A percentile compares a stretch with the other conserved stretches of the same genome.
Evolutionary conservation across 1,139 yeast genomes (phyloP).

Genomic region (Maudiozyma humilis): DNA sequence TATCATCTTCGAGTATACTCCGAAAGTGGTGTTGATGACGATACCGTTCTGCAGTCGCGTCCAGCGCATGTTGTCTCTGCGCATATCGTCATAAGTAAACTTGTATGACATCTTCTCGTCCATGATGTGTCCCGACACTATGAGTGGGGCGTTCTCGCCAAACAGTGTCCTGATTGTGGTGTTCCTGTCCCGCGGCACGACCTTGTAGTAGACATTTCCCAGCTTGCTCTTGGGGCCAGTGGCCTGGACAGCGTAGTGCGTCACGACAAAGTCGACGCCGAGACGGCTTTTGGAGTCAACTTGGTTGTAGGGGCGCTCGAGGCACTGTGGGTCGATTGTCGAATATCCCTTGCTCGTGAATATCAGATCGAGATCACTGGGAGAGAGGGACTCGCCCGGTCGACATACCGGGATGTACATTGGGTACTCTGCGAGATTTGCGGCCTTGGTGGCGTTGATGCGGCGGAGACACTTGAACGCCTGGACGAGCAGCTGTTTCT

Average conservation of each 20-base stretch:
- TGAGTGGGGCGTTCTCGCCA: conserved; percentile 1
- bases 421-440: conserved; percentile 16
- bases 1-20: conserved; percentile 6
- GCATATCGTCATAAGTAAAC: background rate
- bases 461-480: conserved; percentile 9
- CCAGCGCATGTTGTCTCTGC: conserved; percentile 1
- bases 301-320: background rate
- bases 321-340: conserved; percentile 6
- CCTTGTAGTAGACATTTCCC: conserved; percentile 9
- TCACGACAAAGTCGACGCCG: background rate
- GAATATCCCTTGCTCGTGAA: conserved; percentile 11
- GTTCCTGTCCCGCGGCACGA: conserved; percentile 8
- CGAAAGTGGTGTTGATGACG: conserved; percentile 9
- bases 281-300: background rate
- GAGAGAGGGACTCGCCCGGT: conserved; percentile 9
- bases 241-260: background rate
- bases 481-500: conserved; percentile 10
- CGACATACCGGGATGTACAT: conserved; percentile 15
- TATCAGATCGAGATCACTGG: conserved; percentile 11
- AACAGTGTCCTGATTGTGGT: conserved; percentile 9
- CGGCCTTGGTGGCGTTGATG: conserved; percentile 4
- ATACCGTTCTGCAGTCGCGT: conserved; percentile 3
- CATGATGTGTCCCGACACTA: conserved; percentile 9
- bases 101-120: background rate
- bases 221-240: background rate